These are phyloP conservation scores for Solanum virginianum DNA, from an alignment of 257 asterid species.

Conservation along the genomic window DNA sequence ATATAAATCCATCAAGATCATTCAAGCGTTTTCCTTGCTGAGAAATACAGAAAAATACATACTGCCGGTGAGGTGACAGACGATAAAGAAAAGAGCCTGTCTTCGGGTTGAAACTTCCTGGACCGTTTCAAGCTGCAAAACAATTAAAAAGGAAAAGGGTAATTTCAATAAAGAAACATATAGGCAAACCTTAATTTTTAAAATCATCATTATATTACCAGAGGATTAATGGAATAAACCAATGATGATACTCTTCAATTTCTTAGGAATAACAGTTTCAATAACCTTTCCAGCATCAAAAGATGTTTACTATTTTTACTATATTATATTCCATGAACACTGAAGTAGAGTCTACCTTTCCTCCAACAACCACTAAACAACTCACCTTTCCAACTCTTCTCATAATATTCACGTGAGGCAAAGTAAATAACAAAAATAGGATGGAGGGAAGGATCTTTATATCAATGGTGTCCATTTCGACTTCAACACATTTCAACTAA, in stretches of 20 bases:
- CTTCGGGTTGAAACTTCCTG: constrained; percentile 95
- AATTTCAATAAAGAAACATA: background rate
- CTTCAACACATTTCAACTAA: background rate
- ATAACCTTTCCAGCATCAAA: background rate
- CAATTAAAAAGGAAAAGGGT: background rate
- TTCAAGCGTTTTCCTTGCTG: background rate
- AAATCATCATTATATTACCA: background rate
- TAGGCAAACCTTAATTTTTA: background rate
- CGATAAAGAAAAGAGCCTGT: constrained; percentile 89
- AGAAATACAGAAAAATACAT: constrained; percentile 15
- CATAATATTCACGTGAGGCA: background rate
- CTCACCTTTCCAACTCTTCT: background rate
- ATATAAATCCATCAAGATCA: background rate
- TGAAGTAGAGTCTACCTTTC: background rate
- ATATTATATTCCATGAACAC: background rate
- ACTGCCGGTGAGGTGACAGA: constrained; percentile 95
- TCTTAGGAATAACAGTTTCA: background rate
- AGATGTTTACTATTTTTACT: background rate
- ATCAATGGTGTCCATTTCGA: background rate
- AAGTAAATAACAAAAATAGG: background rate
- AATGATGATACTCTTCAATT: background rate
- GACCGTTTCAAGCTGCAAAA: constrained; percentile 81
- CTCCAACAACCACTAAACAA: background rate
- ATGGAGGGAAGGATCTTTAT: background rate
- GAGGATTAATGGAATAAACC: background rate